Evolutionary conservation across 2,329 filamentous ascomycete genomes (phyloP).

Genomic region (Alternaria ethzedia): DNA sequence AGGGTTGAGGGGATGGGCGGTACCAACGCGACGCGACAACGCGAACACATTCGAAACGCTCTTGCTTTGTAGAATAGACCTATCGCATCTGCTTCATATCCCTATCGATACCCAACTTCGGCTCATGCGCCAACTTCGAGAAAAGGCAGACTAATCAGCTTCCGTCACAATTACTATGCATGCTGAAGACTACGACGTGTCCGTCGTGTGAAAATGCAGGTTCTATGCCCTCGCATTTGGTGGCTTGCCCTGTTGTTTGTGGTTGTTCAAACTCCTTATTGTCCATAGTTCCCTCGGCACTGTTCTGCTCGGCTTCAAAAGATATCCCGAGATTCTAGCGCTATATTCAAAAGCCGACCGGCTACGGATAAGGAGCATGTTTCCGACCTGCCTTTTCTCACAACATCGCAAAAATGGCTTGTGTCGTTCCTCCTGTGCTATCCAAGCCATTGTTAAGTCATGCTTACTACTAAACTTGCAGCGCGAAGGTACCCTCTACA

Average conservation of each 20-base stretch:
- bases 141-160: background rate
- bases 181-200: background rate
- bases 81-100: background rate
- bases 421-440: background rate
- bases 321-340: background rate
- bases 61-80: background rate
- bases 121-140: background rate
- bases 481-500: background rate
- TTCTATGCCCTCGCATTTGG: background rate
- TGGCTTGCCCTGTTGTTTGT: background rate
- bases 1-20: background rate
- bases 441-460: background rate
- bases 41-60: background rate
- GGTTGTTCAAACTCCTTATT: background rate
- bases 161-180: background rate
- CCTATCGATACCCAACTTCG: background rate
- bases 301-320: background rate
- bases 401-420: background rate
- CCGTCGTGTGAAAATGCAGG: background rate
- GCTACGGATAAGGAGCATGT: background rate
- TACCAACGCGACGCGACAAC: background rate
- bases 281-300: background rate
- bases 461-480: background rate
- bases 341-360: background rate
- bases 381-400: background rate